phyloP scores from a whole-genome alignment of 306 rosid species.

The Quercus variabilis region DNA sequence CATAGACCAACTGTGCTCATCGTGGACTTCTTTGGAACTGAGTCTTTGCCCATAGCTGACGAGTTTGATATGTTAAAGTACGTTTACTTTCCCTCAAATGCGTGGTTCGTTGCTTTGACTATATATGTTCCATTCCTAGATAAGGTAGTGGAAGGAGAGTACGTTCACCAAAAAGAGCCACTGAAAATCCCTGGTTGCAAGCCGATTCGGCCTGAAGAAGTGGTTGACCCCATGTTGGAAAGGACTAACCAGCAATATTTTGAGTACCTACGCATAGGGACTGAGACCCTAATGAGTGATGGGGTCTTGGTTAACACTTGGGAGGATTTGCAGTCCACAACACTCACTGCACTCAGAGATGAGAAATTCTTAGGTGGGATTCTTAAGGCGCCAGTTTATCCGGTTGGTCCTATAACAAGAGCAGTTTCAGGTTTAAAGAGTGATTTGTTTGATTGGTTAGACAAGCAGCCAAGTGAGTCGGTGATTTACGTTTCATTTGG shows the following conservation, averaged over 20 bases:
- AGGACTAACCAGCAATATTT: constrained; percentile 22
- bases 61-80: constrained; percentile 42
- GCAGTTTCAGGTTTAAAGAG: not conserved
- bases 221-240: constrained; percentile 26
- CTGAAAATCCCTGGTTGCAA: constrained; percentile 38
- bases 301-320: constrained; percentile 65
- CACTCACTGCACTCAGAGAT: constrained; percentile 19
- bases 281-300: constrained; percentile 9
- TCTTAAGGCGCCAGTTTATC: constrained; percentile 25
- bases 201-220: constrained; percentile 35
- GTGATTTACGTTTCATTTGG: constrained; percentile 62
- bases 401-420: constrained; percentile 53
- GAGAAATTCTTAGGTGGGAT: constrained; percentile 14
- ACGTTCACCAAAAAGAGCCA: constrained; percentile 25
- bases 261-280: not conserved
- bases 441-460: constrained; percentile 39
- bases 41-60: constrained; percentile 39
- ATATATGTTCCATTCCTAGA: constrained; percentile 24
- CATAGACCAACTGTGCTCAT: constrained; percentile 37
- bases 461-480: constrained; percentile 41
- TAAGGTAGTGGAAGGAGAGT: constrained; percentile 26
- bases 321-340: constrained; percentile 36
- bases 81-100: constrained; percentile 33
- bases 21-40: constrained; percentile 47
- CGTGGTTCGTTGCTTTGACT: constrained; percentile 42